phyloP scores from a whole-genome alignment of 1,139 yeast genomes.

The Yamadazyma epiphylla region DNA sequence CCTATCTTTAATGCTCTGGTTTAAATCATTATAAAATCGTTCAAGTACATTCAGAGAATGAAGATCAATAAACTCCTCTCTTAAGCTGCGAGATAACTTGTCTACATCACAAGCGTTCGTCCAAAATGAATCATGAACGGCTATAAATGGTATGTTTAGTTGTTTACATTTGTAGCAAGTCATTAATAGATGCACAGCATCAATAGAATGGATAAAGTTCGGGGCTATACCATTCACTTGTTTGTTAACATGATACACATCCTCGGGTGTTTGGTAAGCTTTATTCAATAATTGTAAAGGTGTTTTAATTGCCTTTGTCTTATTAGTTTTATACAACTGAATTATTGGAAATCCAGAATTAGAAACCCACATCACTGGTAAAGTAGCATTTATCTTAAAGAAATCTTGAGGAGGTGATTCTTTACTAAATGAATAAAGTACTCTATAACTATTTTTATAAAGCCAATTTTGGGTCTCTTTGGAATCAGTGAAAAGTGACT shows the following conservation, averaged over 20 bases:
- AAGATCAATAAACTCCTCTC: conserved; percentile 34
- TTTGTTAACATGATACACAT: conserved; percentile 25
- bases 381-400: conserved; percentile 14
- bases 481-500: conserved; percentile 34
- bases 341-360: conserved; percentile 41
- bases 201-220: conserved; percentile 43
- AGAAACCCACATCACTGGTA: conserved; percentile 45
- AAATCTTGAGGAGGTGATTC: conserved; percentile 11
- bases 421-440: conserved; percentile 25
- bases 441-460: conserved; percentile 24
- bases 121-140: conserved; percentile 48
- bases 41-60: conserved; percentile 26
- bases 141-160: conserved; percentile 25
- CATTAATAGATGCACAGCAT: conserved; percentile 38
- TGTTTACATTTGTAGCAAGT: conserved; percentile 24
- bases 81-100: conserved; percentile 19
- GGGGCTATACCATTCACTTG: conserved; percentile 43
- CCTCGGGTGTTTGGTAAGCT: conserved; percentile 16
- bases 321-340: conserved; percentile 27
- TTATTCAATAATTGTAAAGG: conserved; percentile 24
- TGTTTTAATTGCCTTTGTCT: conserved; percentile 16
- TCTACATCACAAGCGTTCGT: conserved; percentile 34
- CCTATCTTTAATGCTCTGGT: conserved; percentile 18
- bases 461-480: conserved; percentile 36
- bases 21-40: conserved; percentile 24